phyloP scores from a whole-genome alignment of 164 flowering plant species.

The Aristolochia fimbriata region DNA sequence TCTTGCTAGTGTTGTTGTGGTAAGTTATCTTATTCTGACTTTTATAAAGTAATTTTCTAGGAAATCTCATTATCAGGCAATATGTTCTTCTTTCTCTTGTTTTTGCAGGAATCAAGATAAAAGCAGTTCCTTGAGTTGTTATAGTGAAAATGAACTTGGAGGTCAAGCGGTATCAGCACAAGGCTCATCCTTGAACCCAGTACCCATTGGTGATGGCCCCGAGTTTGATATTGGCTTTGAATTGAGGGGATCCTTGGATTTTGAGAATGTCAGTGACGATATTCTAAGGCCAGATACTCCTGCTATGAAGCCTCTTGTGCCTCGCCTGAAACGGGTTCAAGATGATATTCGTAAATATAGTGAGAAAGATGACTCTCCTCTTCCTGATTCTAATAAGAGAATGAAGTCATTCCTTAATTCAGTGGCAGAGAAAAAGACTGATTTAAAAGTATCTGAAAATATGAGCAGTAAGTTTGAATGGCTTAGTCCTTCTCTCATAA shows the following conservation, averaged over 20 bases:
- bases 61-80: background rate
- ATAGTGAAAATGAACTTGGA: conserved; percentile 8
- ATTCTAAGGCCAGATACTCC: conserved; percentile 71
- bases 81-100: background rate
- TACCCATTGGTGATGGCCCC: conserved; percentile 8
- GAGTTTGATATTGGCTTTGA: conserved; percentile 11
- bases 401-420: conserved; percentile 34
- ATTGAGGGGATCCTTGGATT: conserved; percentile 1
- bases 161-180: conserved; percentile 9
- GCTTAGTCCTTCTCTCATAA: conserved; percentile 62
- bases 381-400: conserved; percentile 37
- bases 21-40: background rate
- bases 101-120: conserved; percentile 28
- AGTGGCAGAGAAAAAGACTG: conserved; percentile 10
- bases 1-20: background rate
- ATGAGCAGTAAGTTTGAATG: conserved; percentile 72
- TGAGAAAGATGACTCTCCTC: conserved; percentile 13
- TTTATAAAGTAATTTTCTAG: background rate
- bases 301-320: conserved; percentile 40
- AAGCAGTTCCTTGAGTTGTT: conserved; percentile 11
- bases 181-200: conserved; percentile 11
- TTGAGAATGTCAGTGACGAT: conserved; percentile 26
- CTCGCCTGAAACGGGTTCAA: conserved; percentile 64
- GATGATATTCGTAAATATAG: conserved; percentile 27
- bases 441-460: conserved; percentile 21